Evolutionary conservation across 2,329 filamentous ascomycete species (phyloP).

Genomic region (Cytospora mali): DNA sequence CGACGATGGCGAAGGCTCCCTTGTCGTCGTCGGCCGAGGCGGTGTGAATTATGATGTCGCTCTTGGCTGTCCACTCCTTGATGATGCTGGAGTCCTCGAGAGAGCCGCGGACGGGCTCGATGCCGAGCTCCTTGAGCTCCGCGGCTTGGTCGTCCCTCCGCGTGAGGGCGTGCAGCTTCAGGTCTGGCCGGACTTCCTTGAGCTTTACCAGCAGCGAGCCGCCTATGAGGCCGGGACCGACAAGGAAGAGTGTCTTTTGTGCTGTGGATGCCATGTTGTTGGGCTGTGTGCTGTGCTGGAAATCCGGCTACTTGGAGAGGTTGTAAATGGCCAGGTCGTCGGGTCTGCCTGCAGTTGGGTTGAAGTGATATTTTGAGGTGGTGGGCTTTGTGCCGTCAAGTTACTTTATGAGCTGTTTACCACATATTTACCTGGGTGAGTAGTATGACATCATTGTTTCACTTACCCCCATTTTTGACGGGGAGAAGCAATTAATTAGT

Average conservation of each 20-base stretch:
- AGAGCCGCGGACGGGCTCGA: constrained; percentile 24
- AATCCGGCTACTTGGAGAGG: neutral
- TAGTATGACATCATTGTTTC: neutral
- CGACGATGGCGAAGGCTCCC: constrained; percentile 23
- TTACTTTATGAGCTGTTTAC: no score
- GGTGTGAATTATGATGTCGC: constrained; percentile 26
- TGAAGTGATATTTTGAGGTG: neutral
- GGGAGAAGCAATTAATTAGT: neutral
- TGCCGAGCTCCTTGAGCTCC: constrained; percentile 21
- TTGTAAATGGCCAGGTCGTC: neutral
- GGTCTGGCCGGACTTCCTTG: constrained; percentile 22
- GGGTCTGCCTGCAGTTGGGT: neutral
- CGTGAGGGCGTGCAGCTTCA: constrained; percentile 25
- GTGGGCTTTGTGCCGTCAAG: no score
- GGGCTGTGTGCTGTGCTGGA: neutral
- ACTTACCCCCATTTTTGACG: neutral
- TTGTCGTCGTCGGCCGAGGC: constrained; percentile 26
- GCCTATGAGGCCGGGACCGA: constrained; percentile 26
- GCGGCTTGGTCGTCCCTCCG: constrained; percentile 26
- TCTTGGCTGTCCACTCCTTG: constrained; percentile 25
- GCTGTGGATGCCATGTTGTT: constrained; percentile 12
- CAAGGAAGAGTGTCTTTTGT: constrained; percentile 25
- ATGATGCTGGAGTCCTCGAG: constrained; percentile 17
- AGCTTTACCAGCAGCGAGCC: constrained; percentile 26
- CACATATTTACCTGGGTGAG: neutral